A percentile compares a stretch with the other conserved stretches of the same genome.
phyloP scores from a whole-genome alignment of 306 rosid genomes.

The Cicer arietinum region DNA sequence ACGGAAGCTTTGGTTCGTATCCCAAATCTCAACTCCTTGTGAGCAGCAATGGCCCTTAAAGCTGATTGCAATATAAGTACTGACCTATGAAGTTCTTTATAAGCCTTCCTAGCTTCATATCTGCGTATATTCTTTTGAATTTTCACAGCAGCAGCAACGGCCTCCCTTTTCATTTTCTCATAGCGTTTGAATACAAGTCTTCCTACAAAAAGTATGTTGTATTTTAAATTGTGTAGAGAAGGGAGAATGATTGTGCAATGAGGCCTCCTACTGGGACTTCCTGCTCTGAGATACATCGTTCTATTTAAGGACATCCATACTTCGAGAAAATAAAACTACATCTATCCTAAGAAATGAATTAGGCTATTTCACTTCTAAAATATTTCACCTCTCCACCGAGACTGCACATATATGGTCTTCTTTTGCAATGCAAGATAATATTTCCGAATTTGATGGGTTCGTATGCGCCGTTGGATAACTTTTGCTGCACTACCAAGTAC shows the following conservation, averaged over 20 bases:
- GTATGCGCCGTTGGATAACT: slow-evolving; percentile 74
- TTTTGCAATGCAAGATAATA: slow-evolving; percentile 76
- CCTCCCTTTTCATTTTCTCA: slow-evolving; percentile 68
- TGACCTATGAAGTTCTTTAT: slow-evolving; percentile 62
- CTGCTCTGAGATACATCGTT: slow-evolving; percentile 34
- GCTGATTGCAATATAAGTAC: slow-evolving; percentile 82
- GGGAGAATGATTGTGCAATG: slow-evolving; percentile 38
- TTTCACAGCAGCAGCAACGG: slow-evolving; percentile 67
- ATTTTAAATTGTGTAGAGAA: slow-evolving; percentile 36
- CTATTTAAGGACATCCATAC: slow-evolving; percentile 31
- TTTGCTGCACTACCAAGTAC: slow-evolving; percentile 84
- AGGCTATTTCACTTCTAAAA: slow-evolving; percentile 34
- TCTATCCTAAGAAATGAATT: slow-evolving; percentile 36
- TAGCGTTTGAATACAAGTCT: slow-evolving; percentile 80
- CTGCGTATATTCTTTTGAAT: slow-evolving; percentile 78
- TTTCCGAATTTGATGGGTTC: slow-evolving; percentile 84
- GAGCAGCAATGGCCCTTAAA: slow-evolving; percentile 81
- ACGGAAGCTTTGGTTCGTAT: slow-evolving; percentile 80
- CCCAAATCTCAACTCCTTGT: slow-evolving; percentile 74
- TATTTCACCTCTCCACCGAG: slow-evolving; percentile 86
- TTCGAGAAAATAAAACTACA: slow-evolving; percentile 30
- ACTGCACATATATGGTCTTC: slow-evolving; percentile 74
- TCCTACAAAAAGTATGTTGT: slow-evolving; percentile 60
- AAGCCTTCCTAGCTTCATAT: slow-evolving; percentile 69
- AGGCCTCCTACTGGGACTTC: slow-evolving; percentile 18